Evolutionary conservation across 352 stramenopile species (phyloP).

Genomic region (Globisporangium recalcitrans): DNA sequence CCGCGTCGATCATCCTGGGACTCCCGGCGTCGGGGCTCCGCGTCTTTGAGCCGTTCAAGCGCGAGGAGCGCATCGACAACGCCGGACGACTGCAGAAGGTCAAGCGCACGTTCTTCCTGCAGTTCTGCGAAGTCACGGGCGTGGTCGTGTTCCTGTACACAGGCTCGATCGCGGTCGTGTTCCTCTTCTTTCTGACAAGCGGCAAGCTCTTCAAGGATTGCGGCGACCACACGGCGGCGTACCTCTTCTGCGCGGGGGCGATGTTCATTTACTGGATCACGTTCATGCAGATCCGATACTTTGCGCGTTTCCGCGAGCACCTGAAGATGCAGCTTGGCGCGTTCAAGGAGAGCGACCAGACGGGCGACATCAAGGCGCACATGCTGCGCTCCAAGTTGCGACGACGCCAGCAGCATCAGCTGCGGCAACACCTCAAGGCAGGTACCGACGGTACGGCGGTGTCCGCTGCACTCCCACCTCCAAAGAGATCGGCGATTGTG

Average conservation of each 20-base stretch:
- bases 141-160: slow-evolving; percentile 54
- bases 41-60: slow-evolving; percentile 67
- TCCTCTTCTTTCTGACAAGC: slow-evolving; percentile 55
- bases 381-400: slow-evolving; percentile 54
- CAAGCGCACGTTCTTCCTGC: slow-evolving; percentile 71
- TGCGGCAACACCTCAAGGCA: slow-evolving; percentile 20
- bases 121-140: slow-evolving; percentile 68
- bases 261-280: slow-evolving; percentile 55
- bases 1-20: slow-evolving; percentile 51
- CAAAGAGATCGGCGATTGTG: slow-evolving; percentile 29
- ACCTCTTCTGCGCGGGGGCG: slow-evolving; percentile 40
- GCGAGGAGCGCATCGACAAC: slow-evolving; percentile 57
- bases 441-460: slow-evolving; percentile 7
- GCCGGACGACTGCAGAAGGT: slow-evolving; percentile 64
- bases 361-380: slow-evolving; percentile 67
- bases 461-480: slow-evolving; percentile 10
- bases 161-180: slow-evolving; percentile 36
- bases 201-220: slow-evolving; percentile 53
- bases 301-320: slow-evolving; percentile 76
- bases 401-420: slow-evolving; percentile 35
- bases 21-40: slow-evolving; percentile 57
- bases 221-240: slow-evolving; percentile 33
- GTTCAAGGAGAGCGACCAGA: slow-evolving; percentile 80
- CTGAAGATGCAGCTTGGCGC: slow-evolving; percentile 82
- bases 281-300: slow-evolving; percentile 63